Conservation (phyloP, 345 rosid species). For the Sisymbrium altissimum region DNA sequence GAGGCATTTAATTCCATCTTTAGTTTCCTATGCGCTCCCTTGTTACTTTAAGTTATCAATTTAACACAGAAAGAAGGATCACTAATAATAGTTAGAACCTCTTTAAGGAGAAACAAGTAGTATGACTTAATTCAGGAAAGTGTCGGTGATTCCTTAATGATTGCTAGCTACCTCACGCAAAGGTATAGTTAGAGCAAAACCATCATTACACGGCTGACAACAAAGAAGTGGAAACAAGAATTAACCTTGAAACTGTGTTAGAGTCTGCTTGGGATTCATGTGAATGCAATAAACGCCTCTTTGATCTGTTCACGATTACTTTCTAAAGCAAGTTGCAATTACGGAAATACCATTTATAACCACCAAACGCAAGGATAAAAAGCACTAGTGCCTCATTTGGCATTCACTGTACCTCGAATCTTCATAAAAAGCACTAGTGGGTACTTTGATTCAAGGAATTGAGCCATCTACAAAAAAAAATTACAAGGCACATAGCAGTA, state of each 20-base stretch:
- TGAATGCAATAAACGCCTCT: background rate
- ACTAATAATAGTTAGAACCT: background rate
- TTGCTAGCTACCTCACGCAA: background rate
- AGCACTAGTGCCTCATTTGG: too few relatives aligned
- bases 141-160: background rate
- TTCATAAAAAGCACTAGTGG: accelerated
- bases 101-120: background rate
- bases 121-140: background rate
- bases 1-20: background rate
- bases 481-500: too few relatives aligned
- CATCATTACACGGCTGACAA: background rate
- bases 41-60: background rate
- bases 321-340: too few relatives aligned
- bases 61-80: background rate
- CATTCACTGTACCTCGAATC: too few relatives aligned
- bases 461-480: too few relatives aligned
- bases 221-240: constrained; percentile 15
- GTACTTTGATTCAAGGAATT: too few relatives aligned
- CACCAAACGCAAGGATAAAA: constrained; percentile 41
- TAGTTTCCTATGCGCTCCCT: background rate
- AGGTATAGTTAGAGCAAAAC: background rate
- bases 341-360: too few relatives aligned
- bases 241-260: constrained; percentile 53
- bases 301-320: too few relatives aligned
- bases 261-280: constrained; percentile 75